Base-by-base conservation (phyloP, 345 rosid genomes). In the Dipteronia sinensis region DNA sequence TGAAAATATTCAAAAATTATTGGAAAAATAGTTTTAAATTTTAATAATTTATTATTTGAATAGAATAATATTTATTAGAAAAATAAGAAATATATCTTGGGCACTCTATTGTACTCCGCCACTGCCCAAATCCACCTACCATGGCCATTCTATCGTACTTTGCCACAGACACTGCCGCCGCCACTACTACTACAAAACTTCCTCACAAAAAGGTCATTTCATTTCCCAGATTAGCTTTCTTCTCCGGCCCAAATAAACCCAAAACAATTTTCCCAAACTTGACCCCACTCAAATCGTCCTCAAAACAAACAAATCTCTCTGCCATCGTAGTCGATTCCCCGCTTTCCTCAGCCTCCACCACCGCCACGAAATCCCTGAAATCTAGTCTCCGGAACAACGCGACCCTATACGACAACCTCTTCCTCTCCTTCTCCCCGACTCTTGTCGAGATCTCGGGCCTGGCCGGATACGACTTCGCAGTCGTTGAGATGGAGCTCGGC, bases 401-500 rank as follows among this genome's bases (percentile, higher is more conserved):
- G 38, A 88, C 89, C 40, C 93, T 95, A 56, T 95, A 95, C 74
- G 98, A 96, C 20, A 58, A 93, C 55, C 93, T 93, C 86, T 81
- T 93, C 44, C 94, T 92, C 76, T 88, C 91, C 29, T 93, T 90
- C 89, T 93, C 98, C 25, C 94, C 99, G 17, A 90, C 96, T 17
- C 42, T 95, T 31, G 97, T 96, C 38, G 98, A 95, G 88, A 95
- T 95, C 84, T 88, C 88, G 0, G 96, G 88, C 70, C 84, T 90
- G 64, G 83, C 99, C 11, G 98, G 97, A 9, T 95, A 93, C 84
- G 97, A 93, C 72, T 95, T 89, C 83, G 96, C 82, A 31, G 94
- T 95, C 58, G 85, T 95, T 40, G 96, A 93, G 82, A 93, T 93
- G 97, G 99, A 95, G 75, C 98, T 93, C 77, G 98, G 99, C 27